phyloP scores from a whole-genome alignment of 495 filamentous ascomycete species.

The Lindgomyces ingoldianus region DNA sequence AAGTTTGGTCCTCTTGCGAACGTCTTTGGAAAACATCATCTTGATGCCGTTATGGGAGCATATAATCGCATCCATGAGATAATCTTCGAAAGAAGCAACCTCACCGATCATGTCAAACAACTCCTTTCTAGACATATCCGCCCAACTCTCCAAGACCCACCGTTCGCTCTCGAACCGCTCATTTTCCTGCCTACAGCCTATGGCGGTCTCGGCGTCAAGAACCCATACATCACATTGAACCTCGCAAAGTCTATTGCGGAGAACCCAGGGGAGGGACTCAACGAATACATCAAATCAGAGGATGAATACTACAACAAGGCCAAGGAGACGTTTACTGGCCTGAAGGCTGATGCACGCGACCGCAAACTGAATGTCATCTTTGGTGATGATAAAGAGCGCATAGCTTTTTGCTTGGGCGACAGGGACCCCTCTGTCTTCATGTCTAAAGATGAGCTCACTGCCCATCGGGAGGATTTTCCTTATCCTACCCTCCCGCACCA shows the following conservation, averaged over 20 bases:
- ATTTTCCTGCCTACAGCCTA: conserved; percentile 26
- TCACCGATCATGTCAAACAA: conserved; percentile 12
- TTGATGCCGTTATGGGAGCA: conserved; percentile 12
- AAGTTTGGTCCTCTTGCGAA: conserved; percentile 27
- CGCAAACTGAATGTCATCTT: neutral
- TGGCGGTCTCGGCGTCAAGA: conserved; percentile 33
- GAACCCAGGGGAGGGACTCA: conserved; percentile 2
- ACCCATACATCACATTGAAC: conserved; percentile 25
- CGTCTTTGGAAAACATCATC: conserved; percentile 30
- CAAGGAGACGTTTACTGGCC: neutral
- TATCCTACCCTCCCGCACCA: neutral
- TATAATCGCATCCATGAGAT: conserved; percentile 20
- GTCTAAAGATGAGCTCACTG: conserved; percentile 10
- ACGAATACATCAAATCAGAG: conserved; percentile 17
- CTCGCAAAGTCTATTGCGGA: conserved; percentile 10
- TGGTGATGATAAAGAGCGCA: neutral
- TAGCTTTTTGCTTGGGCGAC: neutral
- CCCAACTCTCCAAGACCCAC: neutral
- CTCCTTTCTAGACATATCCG: conserved; percentile 1
- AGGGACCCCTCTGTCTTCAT: conserved; percentile 14
- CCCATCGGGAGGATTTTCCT: neutral
- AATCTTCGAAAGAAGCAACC: conserved; percentile 19
- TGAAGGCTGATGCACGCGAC: neutral
- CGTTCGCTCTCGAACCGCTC: conserved; percentile 18
- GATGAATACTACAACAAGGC: conserved; percentile 20